These are phyloP conservation scores for Triticum dicoccoides DNA, from an alignment of 176 grass and related monocot species.

Conservation along the genomic window DNA sequence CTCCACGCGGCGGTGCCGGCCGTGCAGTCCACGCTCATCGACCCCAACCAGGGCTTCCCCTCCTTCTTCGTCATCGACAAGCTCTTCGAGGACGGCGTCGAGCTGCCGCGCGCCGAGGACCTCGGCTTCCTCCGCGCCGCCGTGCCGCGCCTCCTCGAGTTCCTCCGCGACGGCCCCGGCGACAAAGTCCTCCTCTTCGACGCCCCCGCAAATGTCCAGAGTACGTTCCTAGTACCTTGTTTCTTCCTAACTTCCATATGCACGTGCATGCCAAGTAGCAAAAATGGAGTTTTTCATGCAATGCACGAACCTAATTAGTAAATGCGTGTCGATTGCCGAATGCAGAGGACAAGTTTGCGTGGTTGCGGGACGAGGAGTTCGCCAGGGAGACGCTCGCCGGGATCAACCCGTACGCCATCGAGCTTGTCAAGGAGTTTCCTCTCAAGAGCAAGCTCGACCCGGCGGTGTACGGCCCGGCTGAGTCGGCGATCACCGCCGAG, in stretches of 20 bases:
- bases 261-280: too few relatives aligned
- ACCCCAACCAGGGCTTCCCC: conserved; percentile 32
- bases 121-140: conserved; percentile 34
- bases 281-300: too few relatives aligned
- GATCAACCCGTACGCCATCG: conserved; percentile 65
- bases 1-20: conserved; percentile 53
- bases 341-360: conserved; percentile 77
- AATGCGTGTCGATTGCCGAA: background rate
- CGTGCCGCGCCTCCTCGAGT: conserved; percentile 41
- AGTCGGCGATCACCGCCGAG: conserved; percentile 64
- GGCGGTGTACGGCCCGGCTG: conserved; percentile 52
- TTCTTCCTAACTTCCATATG: background rate
- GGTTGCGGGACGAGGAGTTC: conserved; percentile 85
- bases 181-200: conserved; percentile 47
- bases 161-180: conserved; percentile 29
- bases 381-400: conserved; percentile 79
- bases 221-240: conserved; percentile 10
- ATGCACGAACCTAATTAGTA: background rate
- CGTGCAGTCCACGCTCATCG: conserved; percentile 41
- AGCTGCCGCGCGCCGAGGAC: conserved; percentile 25
- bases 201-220: conserved; percentile 45
- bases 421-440: conserved; percentile 77
- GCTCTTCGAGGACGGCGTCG: conserved; percentile 68
- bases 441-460: conserved; percentile 75
- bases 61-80: conserved; percentile 64